Evolutionary conservation across 1,139 yeast species (phyloP), one percentile per base, ranked within the genome.

Genomic region (Protomyces gravidus): DNA sequence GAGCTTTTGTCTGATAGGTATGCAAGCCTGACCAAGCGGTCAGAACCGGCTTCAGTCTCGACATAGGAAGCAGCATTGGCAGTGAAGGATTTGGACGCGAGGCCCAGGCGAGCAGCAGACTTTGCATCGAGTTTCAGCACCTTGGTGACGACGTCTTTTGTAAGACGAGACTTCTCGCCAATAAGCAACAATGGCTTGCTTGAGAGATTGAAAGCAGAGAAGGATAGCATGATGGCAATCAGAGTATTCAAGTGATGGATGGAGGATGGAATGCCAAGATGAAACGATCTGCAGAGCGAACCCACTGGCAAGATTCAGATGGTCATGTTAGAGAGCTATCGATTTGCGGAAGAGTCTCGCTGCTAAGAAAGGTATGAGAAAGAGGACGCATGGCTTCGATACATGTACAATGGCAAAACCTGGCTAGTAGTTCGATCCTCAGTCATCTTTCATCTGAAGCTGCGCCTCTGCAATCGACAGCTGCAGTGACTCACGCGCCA

Each of bases 61-160:
- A 50, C 40, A 6, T 28, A 27, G 7, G 55, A 40, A 13, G 36
- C 26, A 21, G 46, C 36, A 27, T 50, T 45, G 21, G 28, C 30
- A 11, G 55, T 40, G 40, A 50, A 50, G 55, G 21, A 19, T 40
- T 50, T 50, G 33, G 55, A 39, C 5, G 48, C 55, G 17, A 39
- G 28, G 21, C 48, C 28, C 21, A 50, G 17, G 13, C 55, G 47
- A 5, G 47, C 48, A 9, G 32, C 28, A 25, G 47, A 26, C 9
- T 25, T 33, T 19, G 15, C 32, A 13, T 50, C 39, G 21, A 50
- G 39, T 21, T 39, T 45, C 4, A 50, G 49, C 17, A 50, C 48
- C 7, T 32, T 27, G 15, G 47, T n/a, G 19, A 50, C 17, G n/a
- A 45, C 25, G 26, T 50, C 47, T 23, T 50, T 45, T 17, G 55